Evolutionary conservation across 202 grass and related monocot species (phyloP).

Genomic region (Brachypodium distachyon): DNA sequence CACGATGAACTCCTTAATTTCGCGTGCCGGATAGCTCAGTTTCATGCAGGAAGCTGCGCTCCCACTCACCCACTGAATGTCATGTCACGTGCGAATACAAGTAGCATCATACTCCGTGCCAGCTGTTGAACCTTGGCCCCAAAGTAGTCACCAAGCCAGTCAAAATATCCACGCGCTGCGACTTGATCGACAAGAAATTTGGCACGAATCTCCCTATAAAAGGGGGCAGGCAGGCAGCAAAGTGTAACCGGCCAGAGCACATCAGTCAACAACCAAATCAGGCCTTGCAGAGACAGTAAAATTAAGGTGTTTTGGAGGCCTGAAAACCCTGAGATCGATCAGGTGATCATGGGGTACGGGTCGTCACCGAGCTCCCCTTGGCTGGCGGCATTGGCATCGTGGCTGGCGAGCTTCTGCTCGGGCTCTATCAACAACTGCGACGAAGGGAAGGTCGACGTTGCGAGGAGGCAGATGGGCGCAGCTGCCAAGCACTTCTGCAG

Average conservation of each 20-base stretch:
- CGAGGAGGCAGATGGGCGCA: conserved; percentile 15
- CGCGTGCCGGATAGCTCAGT: neutral
- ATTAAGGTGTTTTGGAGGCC: neutral
- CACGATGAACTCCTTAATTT: neutral
- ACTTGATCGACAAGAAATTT: neutral
- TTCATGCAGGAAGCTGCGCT: neutral
- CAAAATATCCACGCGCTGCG: neutral
- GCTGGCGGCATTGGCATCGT: conserved; percentile 3
- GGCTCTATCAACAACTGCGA: neutral
- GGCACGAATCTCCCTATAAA: neutral
- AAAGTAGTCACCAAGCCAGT: neutral
- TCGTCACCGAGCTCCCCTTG: neutral
- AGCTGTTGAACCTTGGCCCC: neutral
- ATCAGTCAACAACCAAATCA: neutral
- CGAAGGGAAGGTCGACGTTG: neutral
- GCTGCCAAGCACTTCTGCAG: conserved; percentile 35
- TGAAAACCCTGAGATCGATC: neutral
- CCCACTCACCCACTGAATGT: too few relatives aligned
- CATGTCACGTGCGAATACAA: too few relatives aligned
- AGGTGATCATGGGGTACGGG: neutral
- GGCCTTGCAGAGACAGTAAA: neutral
- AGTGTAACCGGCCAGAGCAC: neutral
- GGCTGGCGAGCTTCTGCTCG: conserved; percentile 29
- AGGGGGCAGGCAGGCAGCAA: neutral
- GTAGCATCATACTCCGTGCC: too few relatives aligned